Evolutionary conservation across 495 filamentous ascomycete genomes (phyloP), one percentile per base, ranked within the genome.

Genomic region (Cladorrhinum samala): DNA sequence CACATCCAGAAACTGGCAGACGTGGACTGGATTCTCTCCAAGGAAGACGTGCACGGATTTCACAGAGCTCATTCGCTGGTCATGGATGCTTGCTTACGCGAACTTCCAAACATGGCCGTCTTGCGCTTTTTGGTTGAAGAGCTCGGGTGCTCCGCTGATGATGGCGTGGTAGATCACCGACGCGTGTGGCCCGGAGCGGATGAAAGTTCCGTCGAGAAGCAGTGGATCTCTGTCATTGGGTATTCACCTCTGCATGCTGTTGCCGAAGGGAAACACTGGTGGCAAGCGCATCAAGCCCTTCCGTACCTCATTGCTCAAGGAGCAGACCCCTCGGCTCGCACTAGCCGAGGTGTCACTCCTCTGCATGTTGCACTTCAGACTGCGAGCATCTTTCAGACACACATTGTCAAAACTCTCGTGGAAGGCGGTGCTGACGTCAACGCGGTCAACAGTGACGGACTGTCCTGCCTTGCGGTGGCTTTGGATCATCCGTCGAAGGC

Each of bases 121-220:
- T 57, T 77, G 19, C 60, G 66, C 38, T 42, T 75, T 6, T 58
- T 78, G 3, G 70, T 77, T 9, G 70, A 76, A 39, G n/a, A 64
- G 57, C 21, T 1, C 68, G 61, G 41, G 49, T 56, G 57, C 44
- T 3, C 49, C 46, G 20, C 70, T 69, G n/a, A n/a, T n/a, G n/a
- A n/a, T n/a, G n/a, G n/a, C n/a, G n/a, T n/a, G n/a, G n/a, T n/a
- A n/a, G n/a, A n/a, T n/a, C n/a, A n/a, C n/a, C n/a, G n/a, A n/a
- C n/a, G n/a, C n/a, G n/a, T n/a, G n/a, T n/a, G n/a, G n/a, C n/a
- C n/a, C n/a, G n/a, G 2, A 60, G 77, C 50, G 62, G 72, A 11
- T 67, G 13, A 24, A 46, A 18, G 7, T 2, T 24, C 2, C 14
- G 36, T 1, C 27, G 27, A 33, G 7, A 19, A 48, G 5, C 0